phyloP scores from a whole-genome alignment of 371 early-diverging fungal species.

The Mucor sp. region DNA sequence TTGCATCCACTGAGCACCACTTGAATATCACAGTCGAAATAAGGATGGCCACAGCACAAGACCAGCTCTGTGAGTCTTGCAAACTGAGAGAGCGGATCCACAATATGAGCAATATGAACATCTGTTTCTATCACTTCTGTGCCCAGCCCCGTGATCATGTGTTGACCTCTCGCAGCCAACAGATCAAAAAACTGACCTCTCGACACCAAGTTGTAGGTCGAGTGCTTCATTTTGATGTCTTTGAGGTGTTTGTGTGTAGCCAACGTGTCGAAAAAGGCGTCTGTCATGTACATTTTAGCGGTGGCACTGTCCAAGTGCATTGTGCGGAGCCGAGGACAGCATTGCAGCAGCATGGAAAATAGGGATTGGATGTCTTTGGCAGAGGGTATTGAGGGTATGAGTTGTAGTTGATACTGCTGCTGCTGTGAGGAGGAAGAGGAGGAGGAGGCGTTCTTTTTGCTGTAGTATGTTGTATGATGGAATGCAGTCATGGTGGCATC shows the following conservation, averaged over 20 bases:
- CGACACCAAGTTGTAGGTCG: background rate
- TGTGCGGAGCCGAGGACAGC: background rate
- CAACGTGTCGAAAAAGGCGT: background rate
- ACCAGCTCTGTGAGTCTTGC: background rate
- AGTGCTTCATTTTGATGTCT: slow-evolving; percentile 3
- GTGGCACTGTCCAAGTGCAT: slow-evolving; percentile 7
- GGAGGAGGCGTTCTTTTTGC: background rate
- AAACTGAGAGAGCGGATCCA: background rate
- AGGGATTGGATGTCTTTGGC: background rate
- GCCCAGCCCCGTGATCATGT: background rate
- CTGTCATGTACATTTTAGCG: slow-evolving; percentile 3
- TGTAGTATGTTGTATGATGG: background rate
- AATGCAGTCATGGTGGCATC: background rate
- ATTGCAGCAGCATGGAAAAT: background rate
- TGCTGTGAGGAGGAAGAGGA: too few species aligned
- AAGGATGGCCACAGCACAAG: slow-evolving; percentile 10
- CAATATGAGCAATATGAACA: background rate
- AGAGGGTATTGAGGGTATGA: background rate
- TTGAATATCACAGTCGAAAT: slow-evolving; percentile 4
- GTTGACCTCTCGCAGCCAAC: background rate
- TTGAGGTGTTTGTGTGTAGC: background rate
- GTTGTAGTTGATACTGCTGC: too few species aligned
- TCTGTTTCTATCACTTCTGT: slow-evolving; percentile 12
- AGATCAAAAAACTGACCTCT: slow-evolving; percentile 2
- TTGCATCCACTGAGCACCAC: background rate